Base-by-base conservation (phyloP, 2,329 filamentous ascomycete species). In the Fusarium subtropicale region DNA sequence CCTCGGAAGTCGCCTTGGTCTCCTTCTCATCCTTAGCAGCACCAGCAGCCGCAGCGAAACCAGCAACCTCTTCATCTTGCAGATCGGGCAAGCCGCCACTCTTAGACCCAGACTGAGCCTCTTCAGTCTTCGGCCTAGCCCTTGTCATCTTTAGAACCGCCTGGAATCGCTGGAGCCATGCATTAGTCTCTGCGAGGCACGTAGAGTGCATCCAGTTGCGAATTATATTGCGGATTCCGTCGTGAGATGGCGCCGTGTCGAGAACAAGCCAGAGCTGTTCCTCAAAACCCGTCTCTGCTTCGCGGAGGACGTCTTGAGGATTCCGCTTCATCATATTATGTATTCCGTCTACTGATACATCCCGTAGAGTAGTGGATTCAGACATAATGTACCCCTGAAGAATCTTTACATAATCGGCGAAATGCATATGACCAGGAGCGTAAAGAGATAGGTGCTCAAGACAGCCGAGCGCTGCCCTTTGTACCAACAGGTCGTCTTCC, bases 261-360 rank as follows among this genome's bases (percentile, higher is more conserved):
- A 98, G 87, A 1, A 92, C 90, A 54, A 97, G 86, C 97, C 96
- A 99, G 0, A 99, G 83, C 64, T 96, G 91, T 71, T 97, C 93
- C 77, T 97, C 95, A 22, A 99, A 88, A 0, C 92, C 92, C 30
- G 88, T 84, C 13, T 92, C 87, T 7, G 93, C 93, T 7, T 91
- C 90, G 46, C 86, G 82, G 22, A 97, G 86, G 12, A 98, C 94
- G 66, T 94, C 92, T 62, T 91, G 88, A 0, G 95, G 92, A 75
- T 97, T 91, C 47, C 94, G 87, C 79, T 97, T 95, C 94, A 99
- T 98, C 36, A 98, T 85, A 68, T 97, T 97, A 75, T 97, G 94
- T 1, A 99, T 82, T 2, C 94, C 95, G 76, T 97, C 92, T 15
- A 97, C 87, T 3, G 94, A 93, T 67, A 92, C 91, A 74, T 94